Conservation (phyloP, 2,329 filamentous ascomycete species). For the Hypoxylon sp. region DNA sequence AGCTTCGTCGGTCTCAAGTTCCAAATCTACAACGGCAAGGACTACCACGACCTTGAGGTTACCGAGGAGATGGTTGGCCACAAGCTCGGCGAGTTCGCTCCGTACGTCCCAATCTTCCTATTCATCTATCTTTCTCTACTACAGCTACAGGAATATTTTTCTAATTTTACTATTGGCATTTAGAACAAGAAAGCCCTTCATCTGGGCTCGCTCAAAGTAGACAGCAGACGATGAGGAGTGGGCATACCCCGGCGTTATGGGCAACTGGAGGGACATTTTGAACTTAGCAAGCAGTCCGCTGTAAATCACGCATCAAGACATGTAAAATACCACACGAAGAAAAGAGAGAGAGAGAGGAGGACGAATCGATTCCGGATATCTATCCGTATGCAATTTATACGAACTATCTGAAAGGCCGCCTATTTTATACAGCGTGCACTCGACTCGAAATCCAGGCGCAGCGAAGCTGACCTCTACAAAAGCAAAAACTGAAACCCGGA, state of each 20-base stretch:
- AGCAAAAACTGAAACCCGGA: neutral
- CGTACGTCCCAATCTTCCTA: constrained; percentile 69
- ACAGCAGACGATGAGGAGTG: constrained; percentile 20
- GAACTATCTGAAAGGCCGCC: constrained; percentile 7
- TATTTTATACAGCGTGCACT: constrained; percentile 24
- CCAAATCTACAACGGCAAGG: constrained; percentile 92
- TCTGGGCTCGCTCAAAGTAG: constrained; percentile 61
- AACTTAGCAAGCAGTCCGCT: neutral
- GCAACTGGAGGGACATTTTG: constrained; percentile 17
- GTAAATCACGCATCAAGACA: constrained; percentile 20
- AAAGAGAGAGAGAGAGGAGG: constrained; percentile 5
- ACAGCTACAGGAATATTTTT: neutral
- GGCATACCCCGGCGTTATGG: constrained; percentile 45
- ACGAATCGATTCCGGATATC: constrained; percentile 17
- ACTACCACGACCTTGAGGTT: constrained; percentile 84
- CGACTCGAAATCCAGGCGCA: neutral
- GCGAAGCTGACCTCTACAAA: neutral
- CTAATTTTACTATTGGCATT: neutral
- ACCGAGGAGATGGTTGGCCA: constrained; percentile 98
- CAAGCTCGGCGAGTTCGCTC: constrained; percentile 92
- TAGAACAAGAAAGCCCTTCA: constrained; percentile 72
- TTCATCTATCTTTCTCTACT: neutral
- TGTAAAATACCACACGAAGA: constrained; percentile 8
- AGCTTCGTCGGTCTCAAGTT: constrained; percentile 93
- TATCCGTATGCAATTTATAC: constrained; percentile 18